phyloP scores from a whole-genome alignment of 1,284 basidiomycete species.

The Paramarasmius palmivorus region DNA sequence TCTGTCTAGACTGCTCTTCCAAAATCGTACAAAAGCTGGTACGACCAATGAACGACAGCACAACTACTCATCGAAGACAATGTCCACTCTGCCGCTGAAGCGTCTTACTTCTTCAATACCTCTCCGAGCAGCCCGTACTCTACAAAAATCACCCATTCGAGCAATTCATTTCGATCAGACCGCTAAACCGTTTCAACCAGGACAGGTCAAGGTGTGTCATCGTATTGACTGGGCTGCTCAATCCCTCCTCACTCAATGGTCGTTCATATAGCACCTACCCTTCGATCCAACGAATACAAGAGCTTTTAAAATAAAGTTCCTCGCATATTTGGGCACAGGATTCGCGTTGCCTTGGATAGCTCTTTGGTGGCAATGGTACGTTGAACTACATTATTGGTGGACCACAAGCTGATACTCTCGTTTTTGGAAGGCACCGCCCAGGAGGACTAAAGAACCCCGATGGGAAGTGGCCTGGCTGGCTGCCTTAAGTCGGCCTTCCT shows the following conservation, averaged over 20 bases:
- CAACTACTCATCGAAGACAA: too few species aligned
- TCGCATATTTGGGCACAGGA: conserved; percentile 29
- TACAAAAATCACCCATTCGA: too few species aligned
- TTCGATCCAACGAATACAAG: conserved; percentile 30
- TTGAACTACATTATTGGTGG: background rate
- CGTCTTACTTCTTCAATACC: too few species aligned
- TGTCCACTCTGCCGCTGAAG: too few species aligned
- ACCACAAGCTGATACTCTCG: too few species aligned
- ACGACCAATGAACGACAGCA: too few species aligned
- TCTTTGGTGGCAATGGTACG: conserved; percentile 31
- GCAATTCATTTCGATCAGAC: too few species aligned
- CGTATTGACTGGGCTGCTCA: background rate
- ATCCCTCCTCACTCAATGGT: background rate
- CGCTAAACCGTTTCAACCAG: too few species aligned
- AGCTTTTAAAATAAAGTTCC: conserved; percentile 27
- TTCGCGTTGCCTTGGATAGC: conserved; percentile 35
- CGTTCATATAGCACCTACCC: conserved; percentile 24
- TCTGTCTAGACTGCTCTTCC: too few species aligned
- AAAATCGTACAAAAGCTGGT: too few species aligned
- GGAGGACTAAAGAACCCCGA: conserved; percentile 1
- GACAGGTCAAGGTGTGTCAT: too few species aligned
- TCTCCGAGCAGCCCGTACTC: too few species aligned
- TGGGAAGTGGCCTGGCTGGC: background rate
- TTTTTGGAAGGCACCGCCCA: background rate
- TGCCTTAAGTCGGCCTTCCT: background rate